These are phyloP conservation scores for Lotus japonicus DNA, from an alignment of 306 rosid genomes.

Conservation along the genomic window DNA sequence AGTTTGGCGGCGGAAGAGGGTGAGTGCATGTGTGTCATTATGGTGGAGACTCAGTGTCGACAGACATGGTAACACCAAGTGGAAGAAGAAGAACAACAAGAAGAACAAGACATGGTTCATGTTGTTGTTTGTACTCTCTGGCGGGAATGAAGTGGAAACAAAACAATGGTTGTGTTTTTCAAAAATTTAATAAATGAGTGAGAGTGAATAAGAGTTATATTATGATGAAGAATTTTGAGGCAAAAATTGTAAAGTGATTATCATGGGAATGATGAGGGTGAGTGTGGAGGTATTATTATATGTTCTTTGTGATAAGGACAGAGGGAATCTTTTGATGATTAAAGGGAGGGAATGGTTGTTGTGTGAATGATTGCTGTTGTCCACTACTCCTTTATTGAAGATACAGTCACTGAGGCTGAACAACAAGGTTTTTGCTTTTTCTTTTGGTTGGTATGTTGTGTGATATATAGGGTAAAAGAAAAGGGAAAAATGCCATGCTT, in stretches of 20 bases:
- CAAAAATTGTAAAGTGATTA: too few species aligned
- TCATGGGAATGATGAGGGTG: neutral
- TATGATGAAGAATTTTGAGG: neutral
- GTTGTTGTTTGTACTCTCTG: neutral
- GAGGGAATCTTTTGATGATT: constrained; percentile 42
- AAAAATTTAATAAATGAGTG: neutral
- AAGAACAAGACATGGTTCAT: neutral
- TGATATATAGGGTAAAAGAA: constrained; percentile 17
- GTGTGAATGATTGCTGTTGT: constrained; percentile 59
- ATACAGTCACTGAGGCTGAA: constrained; percentile 27
- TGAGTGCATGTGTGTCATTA: constrained; percentile 65
- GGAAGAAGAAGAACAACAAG: neutral
- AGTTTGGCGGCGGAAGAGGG: constrained; percentile 51
- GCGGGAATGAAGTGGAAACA: constrained; percentile 4
- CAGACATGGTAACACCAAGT: constrained; percentile 1
- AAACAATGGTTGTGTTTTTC: neutral
- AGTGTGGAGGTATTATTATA: neutral
- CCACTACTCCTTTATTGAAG: constrained; percentile 37
- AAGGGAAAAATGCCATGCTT: constrained; percentile 1
- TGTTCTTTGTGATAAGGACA: constrained; percentile 19
- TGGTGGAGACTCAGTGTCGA: constrained; percentile 22
- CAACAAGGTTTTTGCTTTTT: constrained; percentile 32
- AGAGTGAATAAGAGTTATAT: neutral
- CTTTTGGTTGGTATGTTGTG: constrained; percentile 29
- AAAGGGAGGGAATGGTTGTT: constrained; percentile 41